Conservation (phyloP, 139 green algal genomes). For the Chara braunii region DNA sequence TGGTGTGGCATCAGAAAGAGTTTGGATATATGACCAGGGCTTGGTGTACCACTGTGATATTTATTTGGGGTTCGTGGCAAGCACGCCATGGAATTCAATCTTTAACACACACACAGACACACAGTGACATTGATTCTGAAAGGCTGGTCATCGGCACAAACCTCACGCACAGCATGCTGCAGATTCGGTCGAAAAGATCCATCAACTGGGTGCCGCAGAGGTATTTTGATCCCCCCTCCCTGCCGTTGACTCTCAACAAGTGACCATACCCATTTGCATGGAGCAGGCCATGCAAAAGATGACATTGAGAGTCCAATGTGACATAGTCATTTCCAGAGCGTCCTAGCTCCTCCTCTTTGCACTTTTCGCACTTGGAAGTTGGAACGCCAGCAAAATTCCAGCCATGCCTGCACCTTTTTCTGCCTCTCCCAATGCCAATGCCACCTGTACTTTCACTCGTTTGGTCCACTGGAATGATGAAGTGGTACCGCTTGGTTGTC, state of each 20-base stretch:
- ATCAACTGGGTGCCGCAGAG: conserved; percentile 72
- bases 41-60: too few relatives aligned
- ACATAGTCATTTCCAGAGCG: too few relatives aligned
- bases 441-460: not conserved
- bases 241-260: conserved; percentile 72
- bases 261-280: conserved; percentile 91
- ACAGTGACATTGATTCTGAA: too few relatives aligned
- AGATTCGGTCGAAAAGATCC: conserved; percentile 86
- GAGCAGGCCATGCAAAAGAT: conserved; percentile 82
- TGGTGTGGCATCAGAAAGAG: too few relatives aligned
- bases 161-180: conserved; percentile 58
- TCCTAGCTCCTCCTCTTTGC: too few relatives aligned
- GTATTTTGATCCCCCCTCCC: conserved; percentile 50
- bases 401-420: conserved; percentile 55
- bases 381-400: conserved; percentile 44
- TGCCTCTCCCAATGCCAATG: conserved; percentile 4
- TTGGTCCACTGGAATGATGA: conserved; percentile 9
- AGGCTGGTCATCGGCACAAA: too few relatives aligned
- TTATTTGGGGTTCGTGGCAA: too few relatives aligned
- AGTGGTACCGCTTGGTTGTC: conserved; percentile 19
- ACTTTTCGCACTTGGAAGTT: too few relatives aligned
- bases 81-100: too few relatives aligned
- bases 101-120: too few relatives aligned
- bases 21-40: too few relatives aligned
- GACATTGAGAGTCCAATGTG: conserved; percentile 23